A percentile compares a stretch with the other conserved stretches of the same genome.
Conservation (phyloP, 441 rosid species). For the Dalechampia spathulata region DNA sequence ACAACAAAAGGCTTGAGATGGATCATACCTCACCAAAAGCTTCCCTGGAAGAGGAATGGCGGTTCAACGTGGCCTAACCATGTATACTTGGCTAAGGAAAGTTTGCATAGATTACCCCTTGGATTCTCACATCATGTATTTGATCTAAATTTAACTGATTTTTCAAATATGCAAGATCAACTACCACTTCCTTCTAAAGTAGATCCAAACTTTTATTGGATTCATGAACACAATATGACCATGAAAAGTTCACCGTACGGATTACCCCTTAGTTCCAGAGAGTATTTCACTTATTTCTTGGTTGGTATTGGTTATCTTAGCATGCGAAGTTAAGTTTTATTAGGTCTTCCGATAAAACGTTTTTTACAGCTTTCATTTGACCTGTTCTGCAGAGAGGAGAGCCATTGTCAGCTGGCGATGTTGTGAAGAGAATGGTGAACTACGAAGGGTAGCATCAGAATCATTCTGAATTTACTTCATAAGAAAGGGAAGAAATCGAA, state of each 20-base stretch:
- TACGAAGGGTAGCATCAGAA: constrained; percentile 32
- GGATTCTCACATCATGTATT: constrained; percentile 6
- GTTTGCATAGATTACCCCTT: background rate
- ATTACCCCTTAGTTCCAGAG: constrained; percentile 34
- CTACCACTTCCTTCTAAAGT: constrained; percentile 8
- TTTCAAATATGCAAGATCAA: constrained; percentile 4
- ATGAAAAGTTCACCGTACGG: constrained; percentile 34
- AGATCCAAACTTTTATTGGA: constrained; percentile 15
- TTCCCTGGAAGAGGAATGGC: constrained; percentile 43
- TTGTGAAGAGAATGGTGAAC: constrained; percentile 39
- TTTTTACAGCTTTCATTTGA: background rate
- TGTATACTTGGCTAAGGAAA: constrained; percentile 18
- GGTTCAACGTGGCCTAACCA: constrained; percentile 30
- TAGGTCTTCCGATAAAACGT: background rate
- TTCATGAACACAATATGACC: constrained; percentile 27
- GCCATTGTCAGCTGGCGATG: constrained; percentile 40
- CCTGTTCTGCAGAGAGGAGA: constrained; percentile 45
- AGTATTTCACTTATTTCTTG: constrained; percentile 43
- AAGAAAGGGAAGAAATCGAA: no score
- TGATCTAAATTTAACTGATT: constrained; percentile 7
- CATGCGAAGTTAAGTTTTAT: constrained; percentile 6
- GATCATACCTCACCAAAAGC: constrained; percentile 50
- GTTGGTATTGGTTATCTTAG: constrained; percentile 24
- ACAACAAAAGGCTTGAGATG: constrained; percentile 48
- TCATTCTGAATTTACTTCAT: background rate